A percentile compares a stretch with the other conserved stretches of the same genome.
Evolutionary conservation across 306 rosid genomes (phyloP).

Genomic region (Purshia tridentata): DNA sequence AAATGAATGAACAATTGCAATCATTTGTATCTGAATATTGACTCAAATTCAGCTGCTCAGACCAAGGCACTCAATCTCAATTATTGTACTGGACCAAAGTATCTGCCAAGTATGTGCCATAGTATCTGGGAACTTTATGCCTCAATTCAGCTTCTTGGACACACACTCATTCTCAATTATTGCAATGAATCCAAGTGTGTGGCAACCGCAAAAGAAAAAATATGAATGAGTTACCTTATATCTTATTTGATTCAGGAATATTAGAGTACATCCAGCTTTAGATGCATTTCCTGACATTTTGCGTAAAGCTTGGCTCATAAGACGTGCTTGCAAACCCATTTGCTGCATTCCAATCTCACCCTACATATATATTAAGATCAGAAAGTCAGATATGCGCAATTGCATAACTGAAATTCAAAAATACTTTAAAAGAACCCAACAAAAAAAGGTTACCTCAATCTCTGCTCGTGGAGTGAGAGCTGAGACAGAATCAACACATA

Average conservation of each 20-base stretch:
- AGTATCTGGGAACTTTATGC: not conserved
- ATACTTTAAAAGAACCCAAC: slow-evolving; percentile 12
- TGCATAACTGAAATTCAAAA: slow-evolving; percentile 4
- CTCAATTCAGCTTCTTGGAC: not conserved
- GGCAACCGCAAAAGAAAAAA: slow-evolving; percentile 12
- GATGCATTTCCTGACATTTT: slow-evolving; percentile 99
- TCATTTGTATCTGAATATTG: not conserved
- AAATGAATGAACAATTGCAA: not conserved
- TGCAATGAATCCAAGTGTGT: not conserved
- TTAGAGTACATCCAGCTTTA: slow-evolving; percentile 97
- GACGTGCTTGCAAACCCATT: slow-evolving; percentile 99
- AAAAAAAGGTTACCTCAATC: slow-evolving; percentile 63
- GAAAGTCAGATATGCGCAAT: slow-evolving; percentile 28
- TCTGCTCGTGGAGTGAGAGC: slow-evolving; percentile 99
- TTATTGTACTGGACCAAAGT: not conserved
- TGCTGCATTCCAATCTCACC: slow-evolving; percentile 99
- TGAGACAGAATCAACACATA: slow-evolving; percentile 95
- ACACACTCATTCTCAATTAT: not conserved
- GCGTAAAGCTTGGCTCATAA: slow-evolving; percentile 98
- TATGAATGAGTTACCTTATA: slow-evolving; percentile 65
- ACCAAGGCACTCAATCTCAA: not conserved
- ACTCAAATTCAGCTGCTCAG: not conserved
- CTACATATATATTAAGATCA: slow-evolving; percentile 34
- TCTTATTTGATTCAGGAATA: slow-evolving; percentile 95
- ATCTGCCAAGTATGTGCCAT: slow-evolving; percentile 9